phyloP scores from a whole-genome alignment of 164 flowering plant species.

The Dillenia suffruticosa region DNA sequence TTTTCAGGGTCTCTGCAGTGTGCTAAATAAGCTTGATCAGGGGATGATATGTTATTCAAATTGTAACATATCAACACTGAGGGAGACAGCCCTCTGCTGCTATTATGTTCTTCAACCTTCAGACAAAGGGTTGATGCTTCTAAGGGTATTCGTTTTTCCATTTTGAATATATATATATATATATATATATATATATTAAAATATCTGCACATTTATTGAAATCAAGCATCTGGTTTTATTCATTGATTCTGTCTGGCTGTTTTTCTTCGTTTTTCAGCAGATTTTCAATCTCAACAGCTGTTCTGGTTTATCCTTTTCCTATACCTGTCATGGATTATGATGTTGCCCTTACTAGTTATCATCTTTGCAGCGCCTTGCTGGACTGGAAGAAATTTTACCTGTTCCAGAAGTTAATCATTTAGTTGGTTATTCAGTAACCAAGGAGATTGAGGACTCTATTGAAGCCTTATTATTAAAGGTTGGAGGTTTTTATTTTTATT shows the following conservation, averaged over 20 bases:
- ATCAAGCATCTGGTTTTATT: no score
- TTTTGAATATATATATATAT: neutral
- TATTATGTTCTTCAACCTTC: conserved; percentile 83
- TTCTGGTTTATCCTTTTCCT: no score
- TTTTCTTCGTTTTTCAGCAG: no score
- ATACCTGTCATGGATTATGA: no score
- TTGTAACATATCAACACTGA: conserved; percentile 62
- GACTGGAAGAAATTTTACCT: conserved; percentile 70
- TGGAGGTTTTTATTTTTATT: neutral
- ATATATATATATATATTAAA: no score
- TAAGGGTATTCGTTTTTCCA: conserved; percentile 42
- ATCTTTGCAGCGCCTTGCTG: conserved; percentile 67
- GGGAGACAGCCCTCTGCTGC: conserved; percentile 42
- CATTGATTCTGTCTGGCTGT: no score
- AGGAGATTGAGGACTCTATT: conserved; percentile 47
- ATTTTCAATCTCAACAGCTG: no score
- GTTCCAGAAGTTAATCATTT: conserved; percentile 35
- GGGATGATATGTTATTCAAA: conserved; percentile 72
- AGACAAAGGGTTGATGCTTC: conserved; percentile 79
- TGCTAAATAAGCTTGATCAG: conserved; percentile 62
- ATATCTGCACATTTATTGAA: no score
- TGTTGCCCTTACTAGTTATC: no score
- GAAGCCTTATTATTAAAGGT: conserved; percentile 51
- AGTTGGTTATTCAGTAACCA: conserved; percentile 22
- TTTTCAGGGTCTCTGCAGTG: conserved; percentile 61